Percentiles rank a stretch among this genome's conserved stretches.
Evolutionary conservation across 495 filamentous ascomycete genomes (phyloP).

Genomic region (Penicillium flavigenum): DNA sequence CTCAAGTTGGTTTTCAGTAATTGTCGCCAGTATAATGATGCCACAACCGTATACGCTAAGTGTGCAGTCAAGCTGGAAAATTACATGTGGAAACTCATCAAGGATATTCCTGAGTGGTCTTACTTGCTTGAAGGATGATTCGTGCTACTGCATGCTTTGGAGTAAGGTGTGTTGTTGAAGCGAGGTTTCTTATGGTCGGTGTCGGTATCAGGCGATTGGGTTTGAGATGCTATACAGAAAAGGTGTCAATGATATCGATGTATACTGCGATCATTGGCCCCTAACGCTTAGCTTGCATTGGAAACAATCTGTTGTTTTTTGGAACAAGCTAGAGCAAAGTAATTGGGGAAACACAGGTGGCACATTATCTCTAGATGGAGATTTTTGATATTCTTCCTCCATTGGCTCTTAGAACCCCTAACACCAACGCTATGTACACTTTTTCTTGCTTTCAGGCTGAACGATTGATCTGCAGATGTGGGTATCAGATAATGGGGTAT

Average conservation of each 20-base stretch:
- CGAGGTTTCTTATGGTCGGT: background rate
- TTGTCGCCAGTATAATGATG: conserved; percentile 93
- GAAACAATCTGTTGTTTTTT: no score
- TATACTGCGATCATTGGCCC: background rate
- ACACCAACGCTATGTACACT: conserved; percentile 17
- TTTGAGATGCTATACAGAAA: background rate
- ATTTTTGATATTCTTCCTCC: conserved; percentile 4
- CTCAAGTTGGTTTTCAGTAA: conserved; percentile 92
- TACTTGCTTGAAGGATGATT: background rate
- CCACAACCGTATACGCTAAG: conserved; percentile 92
- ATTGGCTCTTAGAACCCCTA: background rate
- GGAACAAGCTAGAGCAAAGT: background rate
- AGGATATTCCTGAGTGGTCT: conserved; percentile 93
- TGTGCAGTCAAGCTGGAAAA: conserved; percentile 94
- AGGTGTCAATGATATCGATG: background rate
- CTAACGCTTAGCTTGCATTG: background rate
- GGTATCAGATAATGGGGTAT: conserved; percentile 29
- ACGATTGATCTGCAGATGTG: conserved; percentile 15
- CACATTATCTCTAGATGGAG: background rate
- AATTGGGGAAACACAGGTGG: background rate
- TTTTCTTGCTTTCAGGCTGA: conserved; percentile 7
- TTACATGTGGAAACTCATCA: conserved; percentile 92
- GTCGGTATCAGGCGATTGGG: background rate
- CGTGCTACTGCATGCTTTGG: background rate
- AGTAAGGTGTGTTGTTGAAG: background rate